These are phyloP conservation scores for Colletotrichum caudatum DNA, from an alignment of 2,329 filamentous ascomycete species.

Conservation along the genomic window DNA sequence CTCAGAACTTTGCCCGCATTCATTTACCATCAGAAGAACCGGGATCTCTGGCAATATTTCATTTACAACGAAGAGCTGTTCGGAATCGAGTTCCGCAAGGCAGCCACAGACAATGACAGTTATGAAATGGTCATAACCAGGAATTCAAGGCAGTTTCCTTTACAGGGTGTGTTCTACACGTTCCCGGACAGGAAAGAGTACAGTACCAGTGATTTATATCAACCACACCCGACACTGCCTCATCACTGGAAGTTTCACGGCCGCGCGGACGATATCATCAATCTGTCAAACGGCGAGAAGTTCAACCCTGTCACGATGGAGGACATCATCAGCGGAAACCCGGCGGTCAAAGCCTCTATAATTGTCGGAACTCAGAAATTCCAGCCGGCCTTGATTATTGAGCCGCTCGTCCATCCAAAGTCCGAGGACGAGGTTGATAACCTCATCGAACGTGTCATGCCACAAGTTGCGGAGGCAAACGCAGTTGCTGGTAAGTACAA, in stretches of 20 bases:
- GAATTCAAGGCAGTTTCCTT: slow-evolving; percentile 51
- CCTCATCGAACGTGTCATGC: slow-evolving; percentile 59
- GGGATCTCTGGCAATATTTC: slow-evolving; percentile 34
- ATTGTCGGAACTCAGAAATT: slow-evolving; percentile 61
- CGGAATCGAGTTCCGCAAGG: slow-evolving; percentile 55
- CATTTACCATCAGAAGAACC: slow-evolving; percentile 52
- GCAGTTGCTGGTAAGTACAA: slow-evolving; percentile 41
- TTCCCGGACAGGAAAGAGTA: slow-evolving; percentile 53
- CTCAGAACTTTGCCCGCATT: slow-evolving; percentile 41
- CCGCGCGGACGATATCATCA: slow-evolving; percentile 56
- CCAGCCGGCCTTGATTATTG: slow-evolving; percentile 61
- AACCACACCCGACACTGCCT: slow-evolving; percentile 52
- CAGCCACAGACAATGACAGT: slow-evolving; percentile 46
- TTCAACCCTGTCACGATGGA: slow-evolving; percentile 61
- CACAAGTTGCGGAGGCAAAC: slow-evolving; percentile 57
- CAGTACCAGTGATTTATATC: slow-evolving; percentile 59
- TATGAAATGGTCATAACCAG: slow-evolving; percentile 56
- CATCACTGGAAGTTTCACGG: slow-evolving; percentile 51
- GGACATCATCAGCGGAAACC: slow-evolving; percentile 53
- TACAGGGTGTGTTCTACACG: slow-evolving; percentile 56
- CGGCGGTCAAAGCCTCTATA: slow-evolving; percentile 55
- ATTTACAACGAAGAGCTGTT: slow-evolving; percentile 53
- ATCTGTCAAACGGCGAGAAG: slow-evolving; percentile 64
- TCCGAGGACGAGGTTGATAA: slow-evolving; percentile 42
- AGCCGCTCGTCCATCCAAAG: slow-evolving; percentile 52